Evolutionary conservation across 495 filamentous ascomycete species (phyloP).

Genomic region (Annulohypoxylon moriforme): DNA sequence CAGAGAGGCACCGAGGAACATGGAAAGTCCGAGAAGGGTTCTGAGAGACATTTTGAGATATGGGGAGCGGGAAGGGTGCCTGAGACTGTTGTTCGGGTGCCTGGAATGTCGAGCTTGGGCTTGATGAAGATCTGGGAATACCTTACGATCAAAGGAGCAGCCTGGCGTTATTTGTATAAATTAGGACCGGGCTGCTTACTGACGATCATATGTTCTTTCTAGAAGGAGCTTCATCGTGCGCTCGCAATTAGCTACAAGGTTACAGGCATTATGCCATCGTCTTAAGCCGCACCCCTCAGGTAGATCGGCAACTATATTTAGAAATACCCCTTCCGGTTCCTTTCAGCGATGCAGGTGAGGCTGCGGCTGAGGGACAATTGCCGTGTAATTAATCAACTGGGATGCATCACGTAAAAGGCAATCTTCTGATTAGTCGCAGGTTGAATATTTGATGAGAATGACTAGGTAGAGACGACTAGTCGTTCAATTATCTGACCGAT

Average conservation of each 20-base stretch:
- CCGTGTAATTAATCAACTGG: not conserved
- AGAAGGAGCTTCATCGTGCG: conserved; percentile 27
- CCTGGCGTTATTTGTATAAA: conserved; percentile 30
- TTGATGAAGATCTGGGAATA: not conserved
- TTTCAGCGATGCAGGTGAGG: conserved; percentile 12
- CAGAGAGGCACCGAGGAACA: conserved; percentile 36
- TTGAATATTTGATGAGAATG: conserved; percentile 12
- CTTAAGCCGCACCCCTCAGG: not conserved
- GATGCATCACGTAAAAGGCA: not conserved
- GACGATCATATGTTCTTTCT: conserved; percentile 10
- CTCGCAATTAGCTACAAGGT: conserved; percentile 11
- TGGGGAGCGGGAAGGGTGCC: not conserved
- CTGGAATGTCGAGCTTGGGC: conserved; percentile 6
- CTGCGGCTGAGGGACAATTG: conserved; percentile 21
- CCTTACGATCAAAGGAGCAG: not conserved
- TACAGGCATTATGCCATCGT: not conserved
- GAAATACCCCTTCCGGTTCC: conserved; percentile 18
- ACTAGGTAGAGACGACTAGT: not conserved
- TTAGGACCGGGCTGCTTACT: conserved; percentile 5
- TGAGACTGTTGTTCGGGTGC: not conserved
- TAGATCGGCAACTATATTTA: conserved; percentile 28
- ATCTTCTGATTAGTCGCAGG: conserved; percentile 9
- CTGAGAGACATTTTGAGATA: conserved; percentile 35
- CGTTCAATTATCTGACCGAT: conserved; percentile 12
- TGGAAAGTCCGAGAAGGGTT: conserved; percentile 31